Base-by-base conservation (phyloP, 2,329 filamentous ascomycete species). In the Camillea tinctor region DNA sequence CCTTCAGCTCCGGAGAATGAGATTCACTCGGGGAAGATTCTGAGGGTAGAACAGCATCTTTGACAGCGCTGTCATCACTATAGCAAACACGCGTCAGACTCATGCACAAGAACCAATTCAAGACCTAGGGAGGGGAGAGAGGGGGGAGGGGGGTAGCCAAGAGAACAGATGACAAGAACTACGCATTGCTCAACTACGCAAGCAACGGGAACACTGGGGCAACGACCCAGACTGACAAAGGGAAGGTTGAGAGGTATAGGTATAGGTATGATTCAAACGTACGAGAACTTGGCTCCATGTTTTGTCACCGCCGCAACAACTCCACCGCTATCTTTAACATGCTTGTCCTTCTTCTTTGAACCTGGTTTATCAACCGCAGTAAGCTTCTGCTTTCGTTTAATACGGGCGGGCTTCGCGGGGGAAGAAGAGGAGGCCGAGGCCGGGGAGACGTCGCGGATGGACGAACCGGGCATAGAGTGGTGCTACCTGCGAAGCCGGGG, bases 391-490 rank as follows among this genome's bases (percentile, higher is more conserved):
- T 70, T 71, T 58, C 65, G 64, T 63, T 69, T 73, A 61, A 61
- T 66, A 58, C 67, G 66, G 62, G 61, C 60, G 57, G 70, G 70
- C 54, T 52, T 70, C 60, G 66, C 64, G 58, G 68, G 64, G 49
- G 67, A 66, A 59, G 71, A 73, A 50, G 68, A 68, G 65, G 68
- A 68, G 65, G 64, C 64, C 61, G 64, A 65, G 56, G 61, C 62
- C 62, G 68, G 64, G 57, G 71, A 71, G 59, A 63, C 64, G 61
- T 72, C 69, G 68, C 71, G 70, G 67, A 63, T 64, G 57, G 70
- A 74, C 71, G 72, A 72, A 74, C 71, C 70, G 72, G 71, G 70
- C 72, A 73, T 74, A 72, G 71, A 72, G 66, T 65, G 66, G 66
- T 64, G 64, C 64, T 69, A 68, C 60, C 58, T 60, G 61, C 51